Evolutionary conservation across 805 yeast genomes (phyloP).

Genomic region (Wickerhamiella domercqiae): DNA sequence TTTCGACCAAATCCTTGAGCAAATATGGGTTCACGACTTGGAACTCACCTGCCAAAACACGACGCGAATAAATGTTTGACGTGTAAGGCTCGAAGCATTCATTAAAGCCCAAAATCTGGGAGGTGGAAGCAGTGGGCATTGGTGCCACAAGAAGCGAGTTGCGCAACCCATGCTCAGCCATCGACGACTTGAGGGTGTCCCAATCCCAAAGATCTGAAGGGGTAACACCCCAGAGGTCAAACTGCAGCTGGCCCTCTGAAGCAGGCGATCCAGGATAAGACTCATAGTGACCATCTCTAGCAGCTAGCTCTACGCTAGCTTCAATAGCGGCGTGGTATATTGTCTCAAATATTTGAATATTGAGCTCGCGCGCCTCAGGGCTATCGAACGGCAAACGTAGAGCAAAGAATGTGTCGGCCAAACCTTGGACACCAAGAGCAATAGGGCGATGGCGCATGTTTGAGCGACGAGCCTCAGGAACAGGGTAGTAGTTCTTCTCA

Average conservation of each 20-base stretch:
- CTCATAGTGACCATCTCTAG: slow-evolving; percentile 50
- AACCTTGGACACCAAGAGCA: slow-evolving; percentile 97
- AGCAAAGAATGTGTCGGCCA: slow-evolving; percentile 75
- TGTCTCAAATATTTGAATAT: slow-evolving; percentile 83
- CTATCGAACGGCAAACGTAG: slow-evolving; percentile 81
- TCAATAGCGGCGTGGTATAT: slow-evolving; percentile 89
- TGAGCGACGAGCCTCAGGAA: slow-evolving; percentile 55
- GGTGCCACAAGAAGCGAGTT: slow-evolving; percentile 69
- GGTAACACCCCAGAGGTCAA: slow-evolving; percentile 68
- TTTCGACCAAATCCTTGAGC: slow-evolving; percentile 61
- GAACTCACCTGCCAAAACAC: slow-evolving; percentile 87
- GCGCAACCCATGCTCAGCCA: slow-evolving; percentile 54
- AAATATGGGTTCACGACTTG: slow-evolving; percentile 84
- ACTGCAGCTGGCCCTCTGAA: slow-evolving; percentile 70
- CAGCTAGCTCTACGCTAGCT: slow-evolving; percentile 70
- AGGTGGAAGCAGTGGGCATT: slow-evolving; percentile 97
- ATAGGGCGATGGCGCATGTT: slow-evolving; percentile 80
- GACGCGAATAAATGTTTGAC: slow-evolving; percentile 77
- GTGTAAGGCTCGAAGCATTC: slow-evolving; percentile 96
- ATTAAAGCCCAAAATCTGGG: slow-evolving; percentile 83
- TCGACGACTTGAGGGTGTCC: slow-evolving; percentile 48
- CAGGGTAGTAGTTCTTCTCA: slow-evolving; percentile 76
- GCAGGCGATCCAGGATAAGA: slow-evolving; percentile 79
- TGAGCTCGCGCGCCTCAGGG: slow-evolving; percentile 55
- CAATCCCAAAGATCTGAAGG: slow-evolving; percentile 84